phyloP scores from a whole-genome alignment of 805 yeast genomes.

The Starmerella sirachaensis region DNA sequence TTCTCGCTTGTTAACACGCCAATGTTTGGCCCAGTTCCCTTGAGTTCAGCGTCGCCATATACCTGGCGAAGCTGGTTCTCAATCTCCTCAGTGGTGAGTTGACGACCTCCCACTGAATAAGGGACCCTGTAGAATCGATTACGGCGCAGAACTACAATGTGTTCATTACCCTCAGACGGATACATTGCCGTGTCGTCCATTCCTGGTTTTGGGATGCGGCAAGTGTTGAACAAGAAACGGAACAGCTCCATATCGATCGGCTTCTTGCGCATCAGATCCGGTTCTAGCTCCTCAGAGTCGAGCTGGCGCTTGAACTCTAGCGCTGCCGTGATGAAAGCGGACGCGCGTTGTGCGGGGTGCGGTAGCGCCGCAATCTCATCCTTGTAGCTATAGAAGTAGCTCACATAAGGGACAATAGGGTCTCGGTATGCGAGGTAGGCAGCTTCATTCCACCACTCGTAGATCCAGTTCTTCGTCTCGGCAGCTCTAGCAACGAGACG shows the following conservation, averaged over 20 bases:
- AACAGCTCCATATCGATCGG: slow-evolving; percentile 96
- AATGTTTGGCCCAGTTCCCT: slow-evolving; percentile 40
- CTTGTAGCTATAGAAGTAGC: slow-evolving; percentile 78
- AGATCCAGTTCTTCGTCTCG: slow-evolving; percentile 70
- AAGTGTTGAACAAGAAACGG: slow-evolving; percentile 79
- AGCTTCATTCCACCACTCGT: slow-evolving; percentile 85
- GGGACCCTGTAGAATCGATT: slow-evolving; percentile 69
- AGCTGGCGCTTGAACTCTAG: slow-evolving; percentile 54
- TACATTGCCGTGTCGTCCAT: slow-evolving; percentile 50
- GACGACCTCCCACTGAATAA: slow-evolving; percentile 28
- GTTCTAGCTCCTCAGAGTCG: slow-evolving; percentile 61
- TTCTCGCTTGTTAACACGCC: slow-evolving; percentile 76
- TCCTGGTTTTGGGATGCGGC: slow-evolving; percentile 53
- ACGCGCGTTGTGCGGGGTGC: slow-evolving; percentile 45
- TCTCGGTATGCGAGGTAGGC: slow-evolving; percentile 86
- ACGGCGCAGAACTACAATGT: slow-evolving; percentile 58
- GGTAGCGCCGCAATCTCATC: slow-evolving; percentile 35
- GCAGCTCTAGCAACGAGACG: slow-evolving; percentile 48
- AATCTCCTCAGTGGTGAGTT: slow-evolving; percentile 31
- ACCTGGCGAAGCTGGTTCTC: slow-evolving; percentile 48
- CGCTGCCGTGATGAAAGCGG: slow-evolving; percentile 57
- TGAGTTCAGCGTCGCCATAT: slow-evolving; percentile 33
- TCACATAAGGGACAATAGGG: slow-evolving; percentile 89
- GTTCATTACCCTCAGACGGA: slow-evolving; percentile 40
- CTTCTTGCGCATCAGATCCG: slow-evolving; percentile 60